phyloP scores from a whole-genome alignment of 306 rosid species.

The Spatholobus suberectus region DNA sequence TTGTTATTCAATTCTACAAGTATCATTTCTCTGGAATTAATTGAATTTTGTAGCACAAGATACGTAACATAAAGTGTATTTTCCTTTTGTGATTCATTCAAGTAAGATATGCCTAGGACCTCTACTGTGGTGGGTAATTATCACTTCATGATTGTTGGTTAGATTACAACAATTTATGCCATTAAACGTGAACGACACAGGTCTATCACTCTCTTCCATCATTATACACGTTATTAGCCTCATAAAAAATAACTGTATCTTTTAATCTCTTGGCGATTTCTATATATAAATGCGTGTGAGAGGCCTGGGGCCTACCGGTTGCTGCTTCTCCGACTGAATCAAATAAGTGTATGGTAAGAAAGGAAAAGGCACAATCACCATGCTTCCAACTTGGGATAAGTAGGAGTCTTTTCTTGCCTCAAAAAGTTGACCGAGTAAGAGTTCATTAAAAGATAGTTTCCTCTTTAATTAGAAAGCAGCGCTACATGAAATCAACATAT shows the following conservation, averaged over 20 bases:
- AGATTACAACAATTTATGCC: background rate
- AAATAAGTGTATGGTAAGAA: background rate
- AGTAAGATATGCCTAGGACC: constrained; percentile 2
- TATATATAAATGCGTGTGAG: background rate
- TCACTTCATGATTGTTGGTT: constrained; percentile 32
- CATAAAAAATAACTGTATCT: constrained; percentile 16
- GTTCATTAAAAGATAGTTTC: constrained; percentile 22
- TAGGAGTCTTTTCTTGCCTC: constrained; percentile 23
- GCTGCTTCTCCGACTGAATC: constrained; percentile 25
- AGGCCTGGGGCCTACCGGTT: constrained; percentile 24
- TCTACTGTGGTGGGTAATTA: constrained; percentile 5
- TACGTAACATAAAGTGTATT: background rate
- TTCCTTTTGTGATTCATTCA: constrained; percentile 2
- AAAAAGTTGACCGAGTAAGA: constrained; percentile 11
- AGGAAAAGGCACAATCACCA: constrained; percentile 17
- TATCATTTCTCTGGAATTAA: too few relatives aligned
- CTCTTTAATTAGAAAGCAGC: constrained; percentile 1
- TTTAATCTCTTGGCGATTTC: constrained; percentile 29
- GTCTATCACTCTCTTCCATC: background rate
- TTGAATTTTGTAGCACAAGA: background rate
- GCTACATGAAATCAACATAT: background rate
- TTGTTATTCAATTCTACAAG: too few relatives aligned
- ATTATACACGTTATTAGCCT: constrained; percentile 31
- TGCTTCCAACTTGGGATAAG: constrained; percentile 12
- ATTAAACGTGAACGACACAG: background rate